Percentiles rank a stretch among this genome's conserved stretches.
These are phyloP conservation scores for Kokia cookei DNA, from an alignment of 441 rosid genomes.

Conservation along the genomic window DNA sequence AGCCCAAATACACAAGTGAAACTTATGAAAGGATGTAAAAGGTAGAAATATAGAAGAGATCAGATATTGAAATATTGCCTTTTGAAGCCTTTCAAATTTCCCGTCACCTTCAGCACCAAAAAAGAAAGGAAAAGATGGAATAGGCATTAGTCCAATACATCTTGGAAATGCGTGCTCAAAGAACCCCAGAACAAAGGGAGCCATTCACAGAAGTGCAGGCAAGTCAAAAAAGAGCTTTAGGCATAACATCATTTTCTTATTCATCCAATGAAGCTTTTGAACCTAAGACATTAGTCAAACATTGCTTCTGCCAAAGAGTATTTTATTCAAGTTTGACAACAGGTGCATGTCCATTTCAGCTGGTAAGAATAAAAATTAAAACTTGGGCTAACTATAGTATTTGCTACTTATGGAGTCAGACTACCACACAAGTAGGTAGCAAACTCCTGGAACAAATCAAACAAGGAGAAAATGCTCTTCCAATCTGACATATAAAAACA, in stretches of 20 bases:
- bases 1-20: background rate
- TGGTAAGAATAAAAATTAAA: background rate
- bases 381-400: background rate
- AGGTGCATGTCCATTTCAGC: background rate
- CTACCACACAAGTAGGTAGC: background rate
- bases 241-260: background rate
- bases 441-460: background rate
- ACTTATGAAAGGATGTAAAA: background rate
- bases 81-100: background rate
- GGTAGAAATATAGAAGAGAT: background rate
- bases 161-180: background rate
- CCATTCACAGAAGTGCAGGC: background rate
- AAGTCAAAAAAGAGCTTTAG: background rate
- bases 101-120: background rate
- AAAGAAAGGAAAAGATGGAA: background rate
- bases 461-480: background rate
- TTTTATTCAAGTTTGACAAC: background rate
- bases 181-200: background rate
- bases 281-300: background rate
- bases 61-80: background rate
- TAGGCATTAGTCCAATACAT: background rate
- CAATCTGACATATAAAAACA: background rate
- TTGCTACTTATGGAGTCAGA: background rate
- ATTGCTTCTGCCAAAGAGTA: background rate
- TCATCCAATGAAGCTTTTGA: background rate